Conservation (phyloP, 257 asterid species). For the Nicotiana paniculata region DNA sequence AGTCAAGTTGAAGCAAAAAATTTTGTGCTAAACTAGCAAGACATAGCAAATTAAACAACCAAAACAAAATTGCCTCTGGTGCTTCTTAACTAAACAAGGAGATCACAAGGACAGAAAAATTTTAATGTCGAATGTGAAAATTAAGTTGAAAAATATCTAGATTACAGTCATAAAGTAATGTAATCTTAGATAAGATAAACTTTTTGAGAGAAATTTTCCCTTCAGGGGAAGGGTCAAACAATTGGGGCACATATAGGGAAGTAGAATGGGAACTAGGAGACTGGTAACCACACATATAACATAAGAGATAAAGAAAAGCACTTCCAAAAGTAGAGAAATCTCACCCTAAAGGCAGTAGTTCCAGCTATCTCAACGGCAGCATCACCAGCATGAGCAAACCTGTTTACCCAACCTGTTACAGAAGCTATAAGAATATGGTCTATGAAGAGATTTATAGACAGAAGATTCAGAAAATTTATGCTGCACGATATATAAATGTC, state of each 20-base stretch:
- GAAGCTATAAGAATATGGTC: conserved; percentile 14
- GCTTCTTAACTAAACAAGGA: background rate
- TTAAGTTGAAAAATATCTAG: background rate
- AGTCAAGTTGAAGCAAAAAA: background rate
- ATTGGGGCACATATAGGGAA: background rate
- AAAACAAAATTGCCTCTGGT: background rate
- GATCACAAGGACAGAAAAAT: background rate
- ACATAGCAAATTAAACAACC: background rate
- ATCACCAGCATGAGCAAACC: conserved; percentile 94
- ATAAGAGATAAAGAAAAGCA: background rate
- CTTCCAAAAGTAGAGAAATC: conserved; percentile 5
- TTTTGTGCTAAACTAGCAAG: background rate
- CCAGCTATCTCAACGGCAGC: conserved; percentile 92
- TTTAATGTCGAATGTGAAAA: background rate
- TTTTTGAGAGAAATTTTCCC: background rate
- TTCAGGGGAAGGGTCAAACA: background rate
- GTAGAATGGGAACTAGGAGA: background rate
- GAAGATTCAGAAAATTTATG: background rate
- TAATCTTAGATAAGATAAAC: background rate
- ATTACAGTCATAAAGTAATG: background rate
- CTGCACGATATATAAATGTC: background rate
- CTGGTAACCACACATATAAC: background rate
- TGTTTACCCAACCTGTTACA: conserved; percentile 88
- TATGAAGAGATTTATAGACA: background rate
- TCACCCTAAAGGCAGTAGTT: conserved; percentile 77